A percentile compares a stretch with the other conserved stretches of the same genome.
Evolutionary conservation across 2,329 filamentous ascomycete species (phyloP).

Genomic region (Apiospora koreana): DNA sequence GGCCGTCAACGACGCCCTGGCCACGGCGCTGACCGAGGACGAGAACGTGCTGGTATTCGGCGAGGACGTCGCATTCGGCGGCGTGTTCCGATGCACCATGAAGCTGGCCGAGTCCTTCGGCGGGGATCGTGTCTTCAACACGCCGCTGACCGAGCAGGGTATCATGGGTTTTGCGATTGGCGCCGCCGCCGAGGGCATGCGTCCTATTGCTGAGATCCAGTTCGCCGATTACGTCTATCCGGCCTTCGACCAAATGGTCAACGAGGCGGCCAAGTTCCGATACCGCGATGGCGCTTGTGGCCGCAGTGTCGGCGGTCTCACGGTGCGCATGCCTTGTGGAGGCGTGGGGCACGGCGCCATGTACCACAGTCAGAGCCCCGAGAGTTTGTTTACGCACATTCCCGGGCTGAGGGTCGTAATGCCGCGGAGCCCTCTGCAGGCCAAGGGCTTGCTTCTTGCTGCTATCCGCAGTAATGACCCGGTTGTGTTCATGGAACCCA

Average conservation of each 20-base stretch:
- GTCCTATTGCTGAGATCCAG: conserved; percentile 90
- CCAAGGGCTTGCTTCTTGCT: conserved; percentile 80
- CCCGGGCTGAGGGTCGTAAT: conserved; percentile 85
- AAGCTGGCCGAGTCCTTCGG: conserved; percentile 87
- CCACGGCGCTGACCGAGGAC: conserved; percentile 78
- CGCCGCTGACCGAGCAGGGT: conserved; percentile 89
- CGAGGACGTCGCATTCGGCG: conserved; percentile 95
- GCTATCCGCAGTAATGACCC: conserved; percentile 82
- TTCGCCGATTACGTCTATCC: conserved; percentile 95
- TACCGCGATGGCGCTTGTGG: conserved; percentile 68
- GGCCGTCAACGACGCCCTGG: conserved; percentile 86
- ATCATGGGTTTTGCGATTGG: conserved; percentile 94
- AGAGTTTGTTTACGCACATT: conserved; percentile 84
- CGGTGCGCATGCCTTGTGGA: conserved; percentile 87
- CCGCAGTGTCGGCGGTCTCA: conserved; percentile 72
- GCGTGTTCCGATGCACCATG: conserved; percentile 94
- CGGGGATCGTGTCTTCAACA: conserved; percentile 90
- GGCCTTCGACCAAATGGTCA: conserved; percentile 91
- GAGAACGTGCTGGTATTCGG: conserved; percentile 90
- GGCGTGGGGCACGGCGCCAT: conserved; percentile 87
- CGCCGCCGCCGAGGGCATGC: conserved; percentile 86
- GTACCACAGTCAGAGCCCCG: conserved; percentile 88
- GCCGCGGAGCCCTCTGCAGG: conserved; percentile 82
- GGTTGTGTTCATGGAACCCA: conserved; percentile 91
- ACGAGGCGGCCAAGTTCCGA: conserved; percentile 86